Conservation (phyloP, 148 eudicot species). For the Amaranthus hypochondriacus region DNA sequence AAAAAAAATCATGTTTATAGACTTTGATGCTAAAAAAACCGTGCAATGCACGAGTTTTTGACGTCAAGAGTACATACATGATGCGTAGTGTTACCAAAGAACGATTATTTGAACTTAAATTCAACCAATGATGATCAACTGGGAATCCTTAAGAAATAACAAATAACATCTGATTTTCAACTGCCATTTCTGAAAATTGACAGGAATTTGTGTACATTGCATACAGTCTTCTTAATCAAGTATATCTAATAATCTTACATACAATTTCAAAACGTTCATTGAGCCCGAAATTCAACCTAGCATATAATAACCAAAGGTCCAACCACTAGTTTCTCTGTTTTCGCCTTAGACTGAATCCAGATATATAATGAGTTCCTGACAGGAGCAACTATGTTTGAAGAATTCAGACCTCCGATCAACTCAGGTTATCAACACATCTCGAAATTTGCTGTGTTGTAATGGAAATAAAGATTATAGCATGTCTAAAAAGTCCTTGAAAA, state of each 20-base stretch:
- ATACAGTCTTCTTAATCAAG: not conserved
- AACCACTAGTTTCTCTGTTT: not conserved
- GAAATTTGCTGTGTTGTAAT: not conserved
- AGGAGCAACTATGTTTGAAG: not conserved
- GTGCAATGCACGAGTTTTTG: too few relatives aligned
- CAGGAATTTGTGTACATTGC: too few relatives aligned
- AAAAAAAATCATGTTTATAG: too few relatives aligned
- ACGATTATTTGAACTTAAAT: too few relatives aligned
- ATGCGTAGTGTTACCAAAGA: too few relatives aligned
- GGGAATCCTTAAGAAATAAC: too few relatives aligned
- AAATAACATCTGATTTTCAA: too few relatives aligned
- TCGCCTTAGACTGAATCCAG: not conserved
- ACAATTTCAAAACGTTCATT: not conserved
- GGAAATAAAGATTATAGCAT: not conserved
- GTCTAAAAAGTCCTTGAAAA: conserved; percentile 69
- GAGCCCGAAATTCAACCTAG: not conserved
- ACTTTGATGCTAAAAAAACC: too few relatives aligned
- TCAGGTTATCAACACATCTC: conserved; percentile 7
- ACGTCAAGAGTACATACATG: too few relatives aligned
- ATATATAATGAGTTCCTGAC: not conserved
- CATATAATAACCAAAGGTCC: not conserved
- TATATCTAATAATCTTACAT: not conserved
- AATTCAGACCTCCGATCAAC: not conserved
- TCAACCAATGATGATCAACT: too few relatives aligned
- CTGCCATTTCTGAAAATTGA: not conserved